Evolutionary conservation across 352 stramenopile species (phyloP), one percentile per base, ranked within the genome.

Genomic region (Globisporangium recalcitrans): DNA sequence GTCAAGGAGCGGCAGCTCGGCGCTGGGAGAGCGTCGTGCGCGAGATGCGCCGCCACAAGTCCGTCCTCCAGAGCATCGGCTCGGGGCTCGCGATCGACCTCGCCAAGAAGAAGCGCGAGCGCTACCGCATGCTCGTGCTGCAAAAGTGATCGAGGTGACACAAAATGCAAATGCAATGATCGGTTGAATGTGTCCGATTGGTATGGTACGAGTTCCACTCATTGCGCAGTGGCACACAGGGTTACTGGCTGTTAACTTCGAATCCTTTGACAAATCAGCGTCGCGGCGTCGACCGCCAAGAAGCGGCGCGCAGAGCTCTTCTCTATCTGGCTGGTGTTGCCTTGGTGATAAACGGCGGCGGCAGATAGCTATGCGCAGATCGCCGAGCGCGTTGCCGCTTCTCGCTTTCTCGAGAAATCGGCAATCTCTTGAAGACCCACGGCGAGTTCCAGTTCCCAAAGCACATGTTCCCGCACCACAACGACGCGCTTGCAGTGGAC

Each of bases 41-140:
- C 21, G 71, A 80, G 26, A 68, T 74, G 69, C 70, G 78, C 10
- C 74, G 73, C 19, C 73, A 81, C 71, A 78, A 79, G 58, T 68
- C 62, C 26, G 44, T 63, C 6, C 4, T 83, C 36, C 69, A 80
- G 58, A 71, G 71, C 14, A 67, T 86, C 16, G 78, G 78, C 2
- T 77, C 74, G 13, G 80, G 80, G 1, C 63, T 90, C 44, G 78
- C 73, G 13, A 70, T 90, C 4, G 77, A 90, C 52, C 64, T 90
- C 11, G 74, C 77, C 53, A 90, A 85, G 70, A 80, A 78, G 46
- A 82, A 78, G 54, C 76, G 71, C 49, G 71, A 88, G 61, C 76
- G 78, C 7, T 90, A 90, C 31, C 71, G 77, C 36, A 87, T 87
- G 71, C 73, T 88, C 3, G 80, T 86, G 38, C 53, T 88, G 54